phyloP scores from a whole-genome alignment of 306 rosid species.

The Lithocarpus polystachyus region DNA sequence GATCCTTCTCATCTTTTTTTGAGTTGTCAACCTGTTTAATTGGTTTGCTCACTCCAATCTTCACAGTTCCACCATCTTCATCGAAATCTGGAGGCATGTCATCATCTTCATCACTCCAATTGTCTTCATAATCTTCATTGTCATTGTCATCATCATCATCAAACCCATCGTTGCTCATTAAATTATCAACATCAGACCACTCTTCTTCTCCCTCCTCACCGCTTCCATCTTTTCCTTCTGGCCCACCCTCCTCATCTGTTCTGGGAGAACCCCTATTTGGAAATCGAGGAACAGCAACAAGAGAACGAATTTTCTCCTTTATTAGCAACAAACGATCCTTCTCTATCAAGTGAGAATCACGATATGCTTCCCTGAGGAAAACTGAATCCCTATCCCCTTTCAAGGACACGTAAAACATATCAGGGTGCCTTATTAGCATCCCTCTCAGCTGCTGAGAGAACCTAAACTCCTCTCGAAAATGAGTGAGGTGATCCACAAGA shows the following conservation, averaged over 20 bases:
- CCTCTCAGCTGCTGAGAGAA: conserved; percentile 90
- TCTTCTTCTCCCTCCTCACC: conserved; percentile 51
- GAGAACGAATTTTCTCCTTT: conserved; percentile 75
- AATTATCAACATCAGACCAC: conserved; percentile 53
- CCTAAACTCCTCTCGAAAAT: conserved; percentile 87
- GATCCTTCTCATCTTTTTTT: conserved; percentile 30
- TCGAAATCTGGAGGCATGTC: conserved; percentile 68
- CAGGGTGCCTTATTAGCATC: conserved; percentile 88
- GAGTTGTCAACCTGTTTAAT: conserved; percentile 30
- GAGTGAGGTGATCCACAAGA: conserved; percentile 83
- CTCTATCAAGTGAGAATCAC: conserved; percentile 67
- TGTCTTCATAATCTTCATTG: conserved; percentile 30
- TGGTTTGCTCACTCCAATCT: conserved; percentile 29
- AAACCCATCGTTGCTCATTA: conserved; percentile 32
- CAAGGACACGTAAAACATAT: conserved; percentile 80
- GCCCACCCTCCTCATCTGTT: conserved; percentile 34
- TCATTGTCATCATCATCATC: conserved; percentile 28
- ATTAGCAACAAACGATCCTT: conserved; percentile 70
- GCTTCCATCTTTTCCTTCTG: conserved; percentile 33
- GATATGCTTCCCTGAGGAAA: conserved; percentile 85
- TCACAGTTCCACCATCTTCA: conserved; percentile 43
- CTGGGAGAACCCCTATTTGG: conserved; percentile 38
- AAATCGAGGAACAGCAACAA: conserved; percentile 64
- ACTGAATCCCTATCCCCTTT: conserved; percentile 89
- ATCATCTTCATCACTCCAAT: conserved; percentile 68